Percentiles rank a stretch among this genome's conserved stretches.
Evolutionary conservation across 140 eudicot genomes (phyloP).

Genomic region (Erigeron philadelphicus): DNA sequence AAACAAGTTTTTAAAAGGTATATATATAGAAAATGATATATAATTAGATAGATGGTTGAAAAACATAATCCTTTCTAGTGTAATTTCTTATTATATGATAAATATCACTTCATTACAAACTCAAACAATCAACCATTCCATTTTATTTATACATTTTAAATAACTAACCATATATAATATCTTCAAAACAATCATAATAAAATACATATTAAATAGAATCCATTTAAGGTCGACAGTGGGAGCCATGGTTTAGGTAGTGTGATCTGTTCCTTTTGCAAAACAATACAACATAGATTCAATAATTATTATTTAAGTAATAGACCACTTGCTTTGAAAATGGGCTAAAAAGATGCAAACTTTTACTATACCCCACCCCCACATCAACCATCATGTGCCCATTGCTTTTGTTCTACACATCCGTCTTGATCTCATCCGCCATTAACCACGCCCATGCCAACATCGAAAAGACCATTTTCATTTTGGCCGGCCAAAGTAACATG

Average conservation of each 20-base stretch:
- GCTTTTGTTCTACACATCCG: slow-evolving; percentile 28
- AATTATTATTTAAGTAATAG: slow-evolving; percentile 12
- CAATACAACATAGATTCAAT: neutral
- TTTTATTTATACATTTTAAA: no score
- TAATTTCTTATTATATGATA: no score
- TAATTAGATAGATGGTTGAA: no score
- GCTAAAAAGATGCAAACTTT: slow-evolving; percentile 21
- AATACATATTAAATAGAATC: no score
- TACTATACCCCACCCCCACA: slow-evolving; percentile 26
- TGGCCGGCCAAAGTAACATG: slow-evolving; percentile 94
- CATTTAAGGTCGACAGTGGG: neutral
- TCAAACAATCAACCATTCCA: no score
- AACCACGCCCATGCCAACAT: neutral
- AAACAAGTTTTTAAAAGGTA: no score
- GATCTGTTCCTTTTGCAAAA: slow-evolving; percentile 9
- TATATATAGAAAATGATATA: no score
- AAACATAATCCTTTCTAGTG: no score
- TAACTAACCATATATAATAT: no score
- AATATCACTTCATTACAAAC: no score
- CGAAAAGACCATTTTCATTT: slow-evolving; percentile 42
- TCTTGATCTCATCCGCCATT: slow-evolving; percentile 14
- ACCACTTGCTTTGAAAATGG: slow-evolving; percentile 19
- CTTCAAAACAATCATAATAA: no score
- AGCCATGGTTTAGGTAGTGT: slow-evolving; percentile 21
- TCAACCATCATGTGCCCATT: slow-evolving; percentile 25